Conservation (phyloP, 495 filamentous ascomycete genomes). For the Hyaloscypha variabilis region DNA sequence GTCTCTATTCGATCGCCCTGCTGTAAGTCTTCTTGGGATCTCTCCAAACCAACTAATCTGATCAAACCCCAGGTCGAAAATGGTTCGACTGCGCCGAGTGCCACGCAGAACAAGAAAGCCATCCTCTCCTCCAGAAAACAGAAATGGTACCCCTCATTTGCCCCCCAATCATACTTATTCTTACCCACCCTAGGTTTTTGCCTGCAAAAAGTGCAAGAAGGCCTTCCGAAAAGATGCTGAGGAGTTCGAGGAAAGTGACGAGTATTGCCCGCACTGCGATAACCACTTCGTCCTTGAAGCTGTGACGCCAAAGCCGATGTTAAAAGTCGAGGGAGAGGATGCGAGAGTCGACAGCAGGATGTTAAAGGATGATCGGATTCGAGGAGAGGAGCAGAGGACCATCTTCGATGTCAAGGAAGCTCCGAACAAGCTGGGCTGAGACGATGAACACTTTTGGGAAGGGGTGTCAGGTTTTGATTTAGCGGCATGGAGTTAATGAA, state of each 20-base stretch:
- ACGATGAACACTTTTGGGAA: background rate
- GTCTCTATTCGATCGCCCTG: constrained; percentile 94
- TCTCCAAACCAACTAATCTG: background rate
- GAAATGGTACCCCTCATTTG: constrained; percentile 68
- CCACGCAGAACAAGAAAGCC: constrained; percentile 78
- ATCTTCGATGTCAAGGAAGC: constrained; percentile 76
- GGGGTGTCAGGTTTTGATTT: constrained; percentile 24
- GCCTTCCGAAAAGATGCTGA: constrained; percentile 90
- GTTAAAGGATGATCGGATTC: constrained; percentile 89
- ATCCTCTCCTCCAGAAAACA: constrained; percentile 70
- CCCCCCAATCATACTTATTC: background rate
- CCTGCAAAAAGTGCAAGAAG: constrained; percentile 98
- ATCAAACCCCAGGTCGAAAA: constrained; percentile 68
- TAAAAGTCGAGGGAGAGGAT: constrained; percentile 90
- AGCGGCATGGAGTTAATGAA: constrained; percentile 28
- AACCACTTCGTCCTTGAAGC: constrained; percentile 97
- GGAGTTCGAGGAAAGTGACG: constrained; percentile 96
- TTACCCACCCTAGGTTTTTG: constrained; percentile 53
- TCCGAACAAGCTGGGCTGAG: constrained; percentile 74
- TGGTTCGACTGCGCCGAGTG: constrained; percentile 99
- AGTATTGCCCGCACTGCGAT: constrained; percentile 99
- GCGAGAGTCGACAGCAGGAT: constrained; percentile 81
- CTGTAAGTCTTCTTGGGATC: constrained; percentile 60
- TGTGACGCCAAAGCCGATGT: constrained; percentile 71
- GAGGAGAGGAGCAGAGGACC: constrained; percentile 57